Evolutionary conservation across 78 protist genomes (phyloP).

Genomic region (Guillardia theta): DNA sequence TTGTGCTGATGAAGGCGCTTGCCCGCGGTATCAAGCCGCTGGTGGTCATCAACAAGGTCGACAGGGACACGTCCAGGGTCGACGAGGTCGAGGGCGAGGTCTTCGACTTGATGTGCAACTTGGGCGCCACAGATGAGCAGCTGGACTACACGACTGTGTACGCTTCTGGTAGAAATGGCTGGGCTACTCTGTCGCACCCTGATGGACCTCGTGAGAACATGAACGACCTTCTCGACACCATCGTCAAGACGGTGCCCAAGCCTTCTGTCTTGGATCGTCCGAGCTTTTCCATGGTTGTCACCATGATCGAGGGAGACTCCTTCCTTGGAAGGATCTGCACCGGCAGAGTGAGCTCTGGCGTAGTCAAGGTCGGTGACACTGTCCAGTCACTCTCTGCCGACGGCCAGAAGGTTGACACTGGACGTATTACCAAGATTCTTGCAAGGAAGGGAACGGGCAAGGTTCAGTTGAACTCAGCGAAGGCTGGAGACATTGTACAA

Average conservation of each 20-base stretch:
- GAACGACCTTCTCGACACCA: slow-evolving; percentile 76
- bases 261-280: background rate
- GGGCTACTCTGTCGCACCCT: slow-evolving; percentile 30
- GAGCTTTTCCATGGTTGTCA: slow-evolving; percentile 70
- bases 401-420: background rate
- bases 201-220: slow-evolving; percentile 58
- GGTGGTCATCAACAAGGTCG: slow-evolving; percentile 86
- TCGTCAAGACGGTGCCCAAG: slow-evolving; percentile 44
- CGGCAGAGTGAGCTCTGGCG: slow-evolving; percentile 59
- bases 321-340: slow-evolving; percentile 65
- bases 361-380: slow-evolving; percentile 62
- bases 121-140: slow-evolving; percentile 85
- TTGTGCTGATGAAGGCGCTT: slow-evolving; percentile 76
- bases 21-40: slow-evolving; percentile 65
- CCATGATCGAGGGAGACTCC: slow-evolving; percentile 71
- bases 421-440: slow-evolving; percentile 68
- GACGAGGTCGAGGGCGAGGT: background rate
- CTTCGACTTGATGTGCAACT: background rate
- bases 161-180: slow-evolving; percentile 63
- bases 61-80: background rate
- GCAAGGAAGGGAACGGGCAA: slow-evolving; percentile 61
- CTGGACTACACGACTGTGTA: slow-evolving; percentile 81
- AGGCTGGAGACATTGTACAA: slow-evolving; percentile 44
- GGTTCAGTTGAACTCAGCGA: slow-evolving; percentile 60
- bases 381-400: slow-evolving; percentile 37